These are phyloP conservation scores for Cyberlindnera euphorbiiphila DNA, from an alignment of 805 yeast species.

Conservation along the genomic window DNA sequence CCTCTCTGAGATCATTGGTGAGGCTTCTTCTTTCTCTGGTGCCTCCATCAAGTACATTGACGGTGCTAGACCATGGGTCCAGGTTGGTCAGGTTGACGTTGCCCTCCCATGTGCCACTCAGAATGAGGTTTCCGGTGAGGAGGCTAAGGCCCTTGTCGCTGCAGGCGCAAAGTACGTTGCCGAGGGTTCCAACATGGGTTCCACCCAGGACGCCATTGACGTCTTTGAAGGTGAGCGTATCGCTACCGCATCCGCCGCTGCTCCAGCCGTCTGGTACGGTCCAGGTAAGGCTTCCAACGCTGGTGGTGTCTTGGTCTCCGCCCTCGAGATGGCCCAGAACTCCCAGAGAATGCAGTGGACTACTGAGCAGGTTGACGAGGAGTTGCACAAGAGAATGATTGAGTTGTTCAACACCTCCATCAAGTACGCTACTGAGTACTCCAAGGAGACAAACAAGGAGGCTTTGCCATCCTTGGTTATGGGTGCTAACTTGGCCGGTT, in stretches of 20 bases:
- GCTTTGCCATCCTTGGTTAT: constrained; percentile 90
- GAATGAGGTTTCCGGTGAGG: constrained; percentile 95
- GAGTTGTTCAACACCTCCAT: constrained; percentile 91
- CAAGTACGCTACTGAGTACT: constrained; percentile 77
- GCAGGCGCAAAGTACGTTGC: constrained; percentile 92
- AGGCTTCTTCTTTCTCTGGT: constrained; percentile 54
- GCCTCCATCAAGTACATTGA: constrained; percentile 68
- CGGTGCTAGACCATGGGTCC: constrained; percentile 96
- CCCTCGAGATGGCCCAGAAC: constrained; percentile 99
- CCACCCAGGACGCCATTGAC: constrained; percentile 94
- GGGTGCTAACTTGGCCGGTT: constrained; percentile 99
- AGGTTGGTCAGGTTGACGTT: constrained; percentile 87
- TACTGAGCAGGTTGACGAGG: constrained; percentile 84
- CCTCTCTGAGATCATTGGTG: constrained; percentile 62
- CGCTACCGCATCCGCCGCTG: constrained; percentile 36
- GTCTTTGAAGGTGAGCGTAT: constrained; percentile 83
- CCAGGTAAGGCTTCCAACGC: constrained; percentile 99
- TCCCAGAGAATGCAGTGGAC: constrained; percentile 92
- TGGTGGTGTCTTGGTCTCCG: constrained; percentile 99
- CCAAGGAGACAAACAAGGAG: constrained; percentile 60
- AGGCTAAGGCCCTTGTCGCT: constrained; percentile 90
- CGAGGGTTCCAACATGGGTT: constrained; percentile 99
- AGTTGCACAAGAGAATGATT: constrained; percentile 89
- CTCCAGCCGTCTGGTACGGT: constrained; percentile 87
- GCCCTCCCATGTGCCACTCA: constrained; percentile 99